Evolutionary conservation across 2,329 filamentous ascomycete genomes (phyloP).

Genomic region (Ophiostoma angusticollis): DNA sequence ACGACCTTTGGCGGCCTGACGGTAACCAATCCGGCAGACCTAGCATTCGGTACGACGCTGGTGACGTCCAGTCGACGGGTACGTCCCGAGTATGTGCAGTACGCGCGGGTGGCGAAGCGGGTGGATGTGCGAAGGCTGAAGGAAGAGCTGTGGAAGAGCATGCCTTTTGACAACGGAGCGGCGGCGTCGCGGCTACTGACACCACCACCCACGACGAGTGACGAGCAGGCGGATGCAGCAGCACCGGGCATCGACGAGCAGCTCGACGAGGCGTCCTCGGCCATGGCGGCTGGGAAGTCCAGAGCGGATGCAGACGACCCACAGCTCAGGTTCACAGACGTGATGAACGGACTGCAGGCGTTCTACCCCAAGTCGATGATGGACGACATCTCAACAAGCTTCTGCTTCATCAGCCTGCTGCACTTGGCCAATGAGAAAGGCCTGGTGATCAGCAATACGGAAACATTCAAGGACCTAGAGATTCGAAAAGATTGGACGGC

Average conservation of each 20-base stretch:
- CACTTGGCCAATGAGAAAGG: constrained; percentile 92
- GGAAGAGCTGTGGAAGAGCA: constrained; percentile 58
- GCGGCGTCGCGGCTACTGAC: constrained; percentile 18
- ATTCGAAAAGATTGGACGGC: constrained; percentile 52
- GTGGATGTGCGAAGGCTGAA: constrained; percentile 57
- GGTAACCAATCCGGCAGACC: constrained; percentile 29
- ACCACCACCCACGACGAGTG: constrained; percentile 9
- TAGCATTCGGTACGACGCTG: constrained; percentile 52
- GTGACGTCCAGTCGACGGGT: constrained; percentile 52
- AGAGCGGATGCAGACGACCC: constrained; percentile 28
- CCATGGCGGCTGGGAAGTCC: not conserved
- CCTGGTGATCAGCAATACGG: constrained; percentile 56
- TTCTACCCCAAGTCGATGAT: constrained; percentile 80
- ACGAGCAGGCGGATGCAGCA: not conserved
- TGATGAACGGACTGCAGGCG: constrained; percentile 78
- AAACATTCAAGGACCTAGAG: constrained; percentile 44
- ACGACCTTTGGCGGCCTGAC: constrained; percentile 29
- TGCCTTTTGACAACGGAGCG: constrained; percentile 41
- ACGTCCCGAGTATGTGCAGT: constrained; percentile 57
- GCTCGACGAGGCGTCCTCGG: constrained; percentile 13
- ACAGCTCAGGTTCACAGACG: constrained; percentile 69
- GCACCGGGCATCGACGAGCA: constrained; percentile 4
- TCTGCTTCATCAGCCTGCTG: constrained; percentile 84
- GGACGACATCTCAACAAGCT: constrained; percentile 87
- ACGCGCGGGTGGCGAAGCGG: constrained; percentile 57